Conservation (phyloP, 495 filamentous ascomycete genomes). For the Gamarada debralockiae region DNA sequence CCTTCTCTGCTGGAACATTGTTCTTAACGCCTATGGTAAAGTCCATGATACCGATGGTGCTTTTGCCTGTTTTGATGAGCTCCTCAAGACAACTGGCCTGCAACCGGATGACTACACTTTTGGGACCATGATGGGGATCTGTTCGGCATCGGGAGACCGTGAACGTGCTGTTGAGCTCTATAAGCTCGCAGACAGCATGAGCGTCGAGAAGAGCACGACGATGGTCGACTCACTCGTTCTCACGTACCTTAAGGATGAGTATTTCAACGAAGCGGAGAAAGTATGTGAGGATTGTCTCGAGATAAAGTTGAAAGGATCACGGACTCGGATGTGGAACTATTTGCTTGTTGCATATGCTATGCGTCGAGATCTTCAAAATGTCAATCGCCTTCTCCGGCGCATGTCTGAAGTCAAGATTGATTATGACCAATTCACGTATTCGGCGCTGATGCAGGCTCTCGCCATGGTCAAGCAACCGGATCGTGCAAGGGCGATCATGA, state of each 20-base stretch:
- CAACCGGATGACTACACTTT: constrained; percentile 59
- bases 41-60: constrained; percentile 62
- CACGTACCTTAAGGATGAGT: constrained; percentile 63
- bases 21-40: constrained; percentile 67
- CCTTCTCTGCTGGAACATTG: constrained; percentile 64
- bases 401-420: constrained; percentile 57
- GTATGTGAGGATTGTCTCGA: constrained; percentile 42
- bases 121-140: constrained; percentile 66
- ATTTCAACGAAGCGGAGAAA: constrained; percentile 55
- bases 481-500: constrained; percentile 63
- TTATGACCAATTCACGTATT: constrained; percentile 70
- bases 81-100: constrained; percentile 38
- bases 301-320: constrained; percentile 33
- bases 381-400: constrained; percentile 54
- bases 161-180: constrained; percentile 62
- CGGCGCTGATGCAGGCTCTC: constrained; percentile 68
- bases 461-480: constrained; percentile 55
- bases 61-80: constrained; percentile 51
- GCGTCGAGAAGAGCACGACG: constrained; percentile 35
- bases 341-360: constrained; percentile 66
- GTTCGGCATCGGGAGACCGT: constrained; percentile 69
- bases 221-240: constrained; percentile 64
- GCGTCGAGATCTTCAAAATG: constrained; percentile 55
- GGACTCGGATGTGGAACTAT: constrained; percentile 72
- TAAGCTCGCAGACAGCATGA: constrained; percentile 41